Base-by-base conservation (phyloP, 2,329 filamentous ascomycete species). In the Cordyceps militaris region DNA sequence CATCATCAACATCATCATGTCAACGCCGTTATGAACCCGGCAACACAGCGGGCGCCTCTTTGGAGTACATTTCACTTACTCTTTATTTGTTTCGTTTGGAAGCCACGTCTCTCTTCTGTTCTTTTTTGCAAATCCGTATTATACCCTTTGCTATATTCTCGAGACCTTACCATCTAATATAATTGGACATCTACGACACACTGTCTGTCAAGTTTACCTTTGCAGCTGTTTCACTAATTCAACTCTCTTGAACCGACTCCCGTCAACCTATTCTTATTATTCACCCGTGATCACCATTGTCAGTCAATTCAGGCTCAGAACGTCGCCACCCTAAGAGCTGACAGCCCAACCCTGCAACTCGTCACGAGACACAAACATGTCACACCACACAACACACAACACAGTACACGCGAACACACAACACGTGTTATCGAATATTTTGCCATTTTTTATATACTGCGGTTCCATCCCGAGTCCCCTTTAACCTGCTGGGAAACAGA, bases 401-500 rank as follows among this genome's bases (percentile, higher is more conserved):
- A 36, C n/a, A 21, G 16, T 13, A 51, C 24, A 44, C 38, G 28
- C 4, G 40, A 14, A 10, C 32, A 50, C 24, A 34, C 44, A 57
- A 28, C 36, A 54, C n/a, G 43, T 14, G 16, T 43, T 56, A 56
- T 56, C 42, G 40, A 40, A 51, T 44, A 44, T 58, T 43, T 61
- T 61, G 60, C 56, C 50, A 60, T 60, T 61, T 61, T 61, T 56
- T 56, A 51, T 59, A 51, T 56, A 59, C 58, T 59, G 58, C 58
- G 54, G 44, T 56, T 56, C 54, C 54, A 56, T 56, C 44, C 54
- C 54, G 44, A 49, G 54, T 49, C 54, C 54, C 34, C 52, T 55
- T 55, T 55, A 55, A 55, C 52, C 52, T 55, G 52, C 52, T 55
- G 52, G 42, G 42, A 55, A 38, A 46, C 32, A 47, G 52, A 46